Evolutionary conservation across 108 stramenopile genomes (phyloP).

Genomic region (Skeletonema marinoi): DNA sequence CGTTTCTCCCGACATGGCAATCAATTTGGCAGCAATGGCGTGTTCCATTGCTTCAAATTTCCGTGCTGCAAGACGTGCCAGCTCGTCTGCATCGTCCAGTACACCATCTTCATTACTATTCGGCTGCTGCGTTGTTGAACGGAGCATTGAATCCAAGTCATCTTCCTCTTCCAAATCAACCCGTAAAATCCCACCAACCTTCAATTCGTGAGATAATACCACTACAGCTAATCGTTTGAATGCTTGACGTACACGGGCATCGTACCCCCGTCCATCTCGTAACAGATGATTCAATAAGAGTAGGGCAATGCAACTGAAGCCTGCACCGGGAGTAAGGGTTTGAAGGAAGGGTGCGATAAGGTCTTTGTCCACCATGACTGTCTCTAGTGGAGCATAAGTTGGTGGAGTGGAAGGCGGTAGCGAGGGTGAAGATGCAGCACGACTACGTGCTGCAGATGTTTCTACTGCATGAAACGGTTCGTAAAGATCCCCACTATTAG

Average conservation of each 20-base stretch:
- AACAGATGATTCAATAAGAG: conserved; percentile 76
- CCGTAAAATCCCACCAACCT: conserved; percentile 43
- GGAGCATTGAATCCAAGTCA: conserved; percentile 24
- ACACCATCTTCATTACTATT: conserved; percentile 6
- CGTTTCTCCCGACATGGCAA: conserved; percentile 50
- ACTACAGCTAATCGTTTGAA: conserved; percentile 81
- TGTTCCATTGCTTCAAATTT: conserved; percentile 86
- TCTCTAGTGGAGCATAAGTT: conserved; percentile 28
- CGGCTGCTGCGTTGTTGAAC: background rate
- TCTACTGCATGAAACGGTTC: background rate
- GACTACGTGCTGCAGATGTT: background rate
- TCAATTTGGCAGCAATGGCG: conserved; percentile 67
- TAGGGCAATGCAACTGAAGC: conserved; percentile 76
- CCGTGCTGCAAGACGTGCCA: conserved; percentile 64
- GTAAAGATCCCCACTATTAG: background rate
- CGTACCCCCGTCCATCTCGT: conserved; percentile 67
- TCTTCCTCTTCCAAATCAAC: conserved; percentile 43
- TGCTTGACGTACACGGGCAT: conserved; percentile 79
- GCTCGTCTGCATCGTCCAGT: conserved; percentile 29
- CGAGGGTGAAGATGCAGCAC: conserved; percentile 1
- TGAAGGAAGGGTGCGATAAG: conserved; percentile 78
- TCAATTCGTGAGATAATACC: conserved; percentile 71
- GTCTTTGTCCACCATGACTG: conserved; percentile 51
- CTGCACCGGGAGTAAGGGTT: conserved; percentile 77
- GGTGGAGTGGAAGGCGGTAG: background rate